Percentiles rank a stretch among this genome's conserved stretches.
phyloP scores from a whole-genome alignment of 2,329 filamentous ascomycete genomes.

The Coniochaeta hoffmannii region DNA sequence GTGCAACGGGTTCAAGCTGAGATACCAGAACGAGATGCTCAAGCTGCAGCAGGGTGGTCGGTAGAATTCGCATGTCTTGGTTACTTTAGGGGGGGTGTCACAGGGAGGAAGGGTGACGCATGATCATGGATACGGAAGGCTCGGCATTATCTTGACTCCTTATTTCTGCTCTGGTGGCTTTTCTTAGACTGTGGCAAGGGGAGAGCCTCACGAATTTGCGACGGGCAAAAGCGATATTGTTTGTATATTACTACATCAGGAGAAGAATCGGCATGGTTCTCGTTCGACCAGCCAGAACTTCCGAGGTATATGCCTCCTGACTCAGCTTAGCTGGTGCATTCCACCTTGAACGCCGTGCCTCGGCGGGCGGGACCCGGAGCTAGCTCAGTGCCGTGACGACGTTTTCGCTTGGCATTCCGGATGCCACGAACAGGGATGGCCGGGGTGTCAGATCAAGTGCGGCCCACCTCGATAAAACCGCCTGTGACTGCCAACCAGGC shows the following conservation, averaged over 20 bases:
- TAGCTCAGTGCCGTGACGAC: no score
- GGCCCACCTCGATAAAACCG: not conserved
- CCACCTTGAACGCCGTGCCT: no score
- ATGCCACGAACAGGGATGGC: no score
- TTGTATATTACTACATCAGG: not conserved
- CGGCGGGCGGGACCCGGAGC: no score
- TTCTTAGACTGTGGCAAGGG: not conserved
- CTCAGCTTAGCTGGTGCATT: not conserved
- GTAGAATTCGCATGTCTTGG: not conserved
- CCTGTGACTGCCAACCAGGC: not conserved
- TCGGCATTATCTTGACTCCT: not conserved
- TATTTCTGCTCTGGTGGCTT: not conserved
- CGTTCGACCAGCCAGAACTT: not conserved
- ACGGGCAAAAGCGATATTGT: not conserved
- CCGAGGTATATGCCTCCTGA: not conserved
- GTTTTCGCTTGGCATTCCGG: not conserved
- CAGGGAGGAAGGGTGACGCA: not conserved
- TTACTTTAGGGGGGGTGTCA: not conserved
- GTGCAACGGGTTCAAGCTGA: conserved; percentile 94
- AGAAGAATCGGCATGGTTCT: not conserved
- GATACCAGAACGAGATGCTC: conserved; percentile 59
- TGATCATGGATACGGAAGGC: conserved; percentile 1
- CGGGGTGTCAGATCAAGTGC: no score
- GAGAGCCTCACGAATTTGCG: not conserved
- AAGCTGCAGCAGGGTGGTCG: conserved; percentile 40